Evolutionary conservation across 2,329 filamentous ascomycete genomes (phyloP), one percentile per base, ranked within the genome.

Genomic region (Paracorniculantispora psalliotae): DNA sequence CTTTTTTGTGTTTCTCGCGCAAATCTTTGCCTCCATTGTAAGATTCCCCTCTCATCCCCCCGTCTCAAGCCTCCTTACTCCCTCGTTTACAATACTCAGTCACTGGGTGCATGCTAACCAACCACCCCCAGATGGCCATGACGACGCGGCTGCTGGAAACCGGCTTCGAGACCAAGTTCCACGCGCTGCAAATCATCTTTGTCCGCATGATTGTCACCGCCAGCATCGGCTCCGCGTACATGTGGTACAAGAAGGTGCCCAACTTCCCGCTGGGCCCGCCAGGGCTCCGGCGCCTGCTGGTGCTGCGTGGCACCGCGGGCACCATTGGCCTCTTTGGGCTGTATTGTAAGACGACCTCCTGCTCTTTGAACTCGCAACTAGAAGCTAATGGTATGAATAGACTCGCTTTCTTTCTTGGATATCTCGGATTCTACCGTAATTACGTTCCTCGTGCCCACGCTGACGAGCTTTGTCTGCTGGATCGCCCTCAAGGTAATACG

Each of bases 391-490:
- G n/a, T n/a, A 23, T 6, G 13, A 5, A 1, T 81, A 75, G 72
- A 78, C 33, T 73, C 74, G 0, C 68, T 77, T 0, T 79, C 88
- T 25, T 92, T 91, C 63, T 81, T 94, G 0, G 87, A 89, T 2
- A 79, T 94, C 1, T 85, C 89, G 1, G 90, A 94, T 68, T 88
- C 90, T 1, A 91, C 88, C 0, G 89, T 92, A 25, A 86, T 94
- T 35, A 91, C 88, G 7, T 94, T 93, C 69, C 79, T 94, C 3
- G 82, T 88, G 0, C 90, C 90, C 0, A 87, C 87, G 8, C 77
- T 91, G 10, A 85, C 88, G 8, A 88, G 75, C 1, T 71, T 76
- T 79, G 71, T 92, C 81, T 81, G 86, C 78, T 64, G 91, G 84
- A 70, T 90, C 15, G 69, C 67, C 25, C 58, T 71, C 0, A 51